These are phyloP conservation scores for Kazachstania martiniae DNA, from an alignment of 805 yeast genomes.

Conservation along the genomic window DNA sequence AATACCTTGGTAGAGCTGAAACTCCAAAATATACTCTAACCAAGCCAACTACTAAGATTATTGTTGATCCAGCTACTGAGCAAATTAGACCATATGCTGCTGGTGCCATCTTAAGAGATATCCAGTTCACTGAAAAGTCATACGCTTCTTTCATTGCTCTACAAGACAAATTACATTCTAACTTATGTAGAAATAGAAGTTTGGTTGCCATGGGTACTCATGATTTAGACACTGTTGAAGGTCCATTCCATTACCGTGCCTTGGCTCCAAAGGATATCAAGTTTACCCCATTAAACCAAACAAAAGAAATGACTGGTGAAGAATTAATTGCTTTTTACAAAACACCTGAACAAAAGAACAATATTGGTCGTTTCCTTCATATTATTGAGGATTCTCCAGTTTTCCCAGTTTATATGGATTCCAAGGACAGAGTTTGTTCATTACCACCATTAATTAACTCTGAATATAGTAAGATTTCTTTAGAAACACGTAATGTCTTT, in stretches of 20 bases:
- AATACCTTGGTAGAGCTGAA: slow-evolving; percentile 60
- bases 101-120: slow-evolving; percentile 82
- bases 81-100: slow-evolving; percentile 86
- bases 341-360: slow-evolving; percentile 63
- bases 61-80: slow-evolving; percentile 65
- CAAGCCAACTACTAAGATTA: slow-evolving; percentile 54
- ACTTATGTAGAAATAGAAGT: slow-evolving; percentile 93
- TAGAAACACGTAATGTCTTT: slow-evolving; percentile 78
- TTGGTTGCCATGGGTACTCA: slow-evolving; percentile 98
- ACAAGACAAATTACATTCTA: slow-evolving; percentile 92
- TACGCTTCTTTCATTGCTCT: slow-evolving; percentile 91
- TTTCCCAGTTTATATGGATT: slow-evolving; percentile 81
- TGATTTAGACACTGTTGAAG: slow-evolving; percentile 68
- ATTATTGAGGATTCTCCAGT: slow-evolving; percentile 82
- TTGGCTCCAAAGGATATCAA: slow-evolving; percentile 65
- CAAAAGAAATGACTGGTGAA: slow-evolving; percentile 57
- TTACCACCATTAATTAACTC: slow-evolving; percentile 96
- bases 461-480: slow-evolving; percentile 75
- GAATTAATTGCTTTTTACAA: slow-evolving; percentile 76
- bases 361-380: slow-evolving; percentile 78
- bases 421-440: slow-evolving; percentile 68
- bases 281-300: slow-evolving; percentile 68
- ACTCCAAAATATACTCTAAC: slow-evolving; percentile 60
- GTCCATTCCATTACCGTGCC: slow-evolving; percentile 85
- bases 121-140: slow-evolving; percentile 69